Percentiles rank a stretch among this genome's conserved stretches.
Conservation (phyloP, 768 basidiomycete species). For the Lanmaoa rubissima region DNA sequence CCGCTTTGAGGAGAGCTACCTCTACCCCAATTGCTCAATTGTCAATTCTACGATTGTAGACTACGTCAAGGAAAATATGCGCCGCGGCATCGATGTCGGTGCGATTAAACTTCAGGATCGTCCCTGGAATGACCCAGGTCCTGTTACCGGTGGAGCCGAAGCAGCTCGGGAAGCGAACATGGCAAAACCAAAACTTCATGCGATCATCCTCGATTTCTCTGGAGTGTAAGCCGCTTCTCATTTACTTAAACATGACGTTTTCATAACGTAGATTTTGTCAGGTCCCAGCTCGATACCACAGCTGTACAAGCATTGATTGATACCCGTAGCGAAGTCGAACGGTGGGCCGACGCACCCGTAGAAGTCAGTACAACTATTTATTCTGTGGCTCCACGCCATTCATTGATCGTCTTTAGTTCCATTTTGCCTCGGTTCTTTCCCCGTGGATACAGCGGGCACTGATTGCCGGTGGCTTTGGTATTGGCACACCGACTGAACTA, state of each 20-base stretch:
- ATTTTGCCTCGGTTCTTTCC: slow-evolving; percentile 88
- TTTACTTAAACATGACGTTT: background rate
- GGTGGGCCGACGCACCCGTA: slow-evolving; percentile 74
- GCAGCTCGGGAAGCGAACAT: slow-evolving; percentile 51
- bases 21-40: slow-evolving; percentile 76
- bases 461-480: slow-evolving; percentile 88
- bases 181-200: slow-evolving; percentile 66
- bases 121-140: slow-evolving; percentile 94
- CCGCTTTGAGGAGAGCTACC: slow-evolving; percentile 86
- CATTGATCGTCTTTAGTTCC: slow-evolving; percentile 57
- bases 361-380: slow-evolving; percentile 45
- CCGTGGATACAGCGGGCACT: slow-evolving; percentile 93
- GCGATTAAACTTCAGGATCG: slow-evolving; percentile 67
- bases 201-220: slow-evolving; percentile 91
- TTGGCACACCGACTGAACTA: slow-evolving; percentile 44
- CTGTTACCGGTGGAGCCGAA: slow-evolving; percentile 43
- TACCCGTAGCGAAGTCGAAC: slow-evolving; percentile 81
- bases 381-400: background rate
- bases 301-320: slow-evolving; percentile 90
- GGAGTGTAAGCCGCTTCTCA: slow-evolving; percentile 48
- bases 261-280: slow-evolving; percentile 28
- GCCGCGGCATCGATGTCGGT: slow-evolving; percentile 72
- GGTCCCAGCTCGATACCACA: slow-evolving; percentile 89
- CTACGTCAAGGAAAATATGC: slow-evolving; percentile 74
- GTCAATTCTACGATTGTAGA: slow-evolving; percentile 75